A percentile compares a stretch with the other conserved stretches of the same genome.
These are phyloP conservation scores for Phytophthora europaea DNA, from an alignment of 352 stramenopile species.

Conservation along the genomic window DNA sequence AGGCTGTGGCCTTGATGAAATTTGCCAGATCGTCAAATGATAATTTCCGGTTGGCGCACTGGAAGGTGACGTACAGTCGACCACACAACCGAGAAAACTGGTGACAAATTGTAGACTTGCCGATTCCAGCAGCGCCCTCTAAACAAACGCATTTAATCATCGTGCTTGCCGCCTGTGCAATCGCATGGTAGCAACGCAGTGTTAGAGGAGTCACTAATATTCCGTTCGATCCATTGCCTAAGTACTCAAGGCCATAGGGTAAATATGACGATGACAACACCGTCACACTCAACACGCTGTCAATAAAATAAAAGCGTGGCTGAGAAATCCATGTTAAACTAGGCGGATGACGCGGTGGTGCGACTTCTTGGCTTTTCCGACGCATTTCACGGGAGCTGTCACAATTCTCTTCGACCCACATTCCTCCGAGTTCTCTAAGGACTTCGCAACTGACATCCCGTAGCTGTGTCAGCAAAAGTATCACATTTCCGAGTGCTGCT, in stretches of 20 bases:
- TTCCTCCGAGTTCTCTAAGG: constrained; percentile 35
- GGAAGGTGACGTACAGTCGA: constrained; percentile 53
- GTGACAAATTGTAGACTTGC: constrained; percentile 57
- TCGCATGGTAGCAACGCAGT: constrained; percentile 66
- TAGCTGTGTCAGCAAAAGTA: constrained; percentile 61
- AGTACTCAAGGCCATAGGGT: constrained; percentile 79
- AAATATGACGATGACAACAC: constrained; percentile 59
- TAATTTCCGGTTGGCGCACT: constrained; percentile 38
- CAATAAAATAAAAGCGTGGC: constrained; percentile 75
- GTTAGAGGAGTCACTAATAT: constrained; percentile 69
- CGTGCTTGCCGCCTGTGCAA: constrained; percentile 50
- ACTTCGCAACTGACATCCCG: constrained; percentile 58
- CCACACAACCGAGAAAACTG: constrained; percentile 61
- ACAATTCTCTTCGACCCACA: constrained; percentile 17
- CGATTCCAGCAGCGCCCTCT: constrained; percentile 41
- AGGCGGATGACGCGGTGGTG: constrained; percentile 18
- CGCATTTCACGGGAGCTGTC: not conserved
- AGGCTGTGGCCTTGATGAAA: constrained; percentile 63
- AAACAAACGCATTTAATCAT: constrained; percentile 55
- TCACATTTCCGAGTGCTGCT: constrained; percentile 54
- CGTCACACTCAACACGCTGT: constrained; percentile 58
- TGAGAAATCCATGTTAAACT: constrained; percentile 66
- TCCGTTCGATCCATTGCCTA: constrained; percentile 52
- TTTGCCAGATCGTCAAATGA: constrained; percentile 45
- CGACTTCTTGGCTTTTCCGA: constrained; percentile 8